Base-by-base conservation (phyloP, 2,329 filamentous ascomycete species). In the Diplocarpon rosae region DNA sequence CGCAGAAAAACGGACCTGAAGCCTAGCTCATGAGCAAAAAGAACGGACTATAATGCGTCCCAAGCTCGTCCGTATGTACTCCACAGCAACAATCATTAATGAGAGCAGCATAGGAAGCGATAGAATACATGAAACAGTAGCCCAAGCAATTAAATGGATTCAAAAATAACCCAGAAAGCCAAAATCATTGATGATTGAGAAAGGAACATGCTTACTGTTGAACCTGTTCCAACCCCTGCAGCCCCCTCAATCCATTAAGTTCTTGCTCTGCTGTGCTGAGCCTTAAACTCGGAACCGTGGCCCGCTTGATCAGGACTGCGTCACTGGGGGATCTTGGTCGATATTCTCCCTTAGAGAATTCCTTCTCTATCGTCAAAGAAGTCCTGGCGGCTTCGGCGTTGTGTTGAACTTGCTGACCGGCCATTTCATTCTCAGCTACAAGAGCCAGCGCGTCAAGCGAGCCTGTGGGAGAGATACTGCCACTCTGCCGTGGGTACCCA, bases 281-380 rank as follows among this genome's bases (percentile, higher is more conserved):
- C 31, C 51, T 47, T 10, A 58, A 44, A 37, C 37, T 49, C 10
- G 57, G 55, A 12, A 53, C 37, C 20, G 52, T 43, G 4, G 52
- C 43, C 3, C 59, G 52, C 42, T 55, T 60, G 43, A 62, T 61
- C 1, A 62, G 37, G 20, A 62, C 56, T 2, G 57, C 56, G 45
- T 62, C 59, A 36, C 55, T 60, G n/a, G 60, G 60, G 5, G 60
- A 62, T 16, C 52, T 45, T 24, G 59, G 55, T 17, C 59, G 52
- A 29, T 41, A 37, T 34, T 33, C 37, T n/a, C 34, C 30, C n/a
- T 32, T 24, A 20, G n/a, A 17, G 30, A 35, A 4, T 13, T 37
- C 27, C 14, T 30, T 31, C 12, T 30, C 33, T 34, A 37, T 15
- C 13, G 17, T 13, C 13, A 29, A 32, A 15, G 30, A 29, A 12